A percentile compares a stretch with the other conserved stretches of the same genome.
Conservation (phyloP, 352 stramenopile genomes). For the Globisporangium perplexum region DNA sequence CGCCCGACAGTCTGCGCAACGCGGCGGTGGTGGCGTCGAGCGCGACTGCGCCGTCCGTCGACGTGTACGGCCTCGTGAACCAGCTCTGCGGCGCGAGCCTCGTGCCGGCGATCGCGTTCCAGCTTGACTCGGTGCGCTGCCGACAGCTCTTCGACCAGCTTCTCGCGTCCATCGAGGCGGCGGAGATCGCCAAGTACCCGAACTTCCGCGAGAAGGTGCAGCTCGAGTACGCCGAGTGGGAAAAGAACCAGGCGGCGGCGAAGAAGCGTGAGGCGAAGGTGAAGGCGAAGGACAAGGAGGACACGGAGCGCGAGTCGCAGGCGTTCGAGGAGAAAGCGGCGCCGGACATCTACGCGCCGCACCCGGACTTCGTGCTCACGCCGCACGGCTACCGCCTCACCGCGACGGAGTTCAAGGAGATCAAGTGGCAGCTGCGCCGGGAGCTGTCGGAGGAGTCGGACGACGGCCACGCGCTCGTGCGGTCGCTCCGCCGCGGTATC, state of each 20-base stretch:
- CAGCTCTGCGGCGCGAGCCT: constrained; percentile 54
- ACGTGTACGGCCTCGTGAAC: constrained; percentile 68
- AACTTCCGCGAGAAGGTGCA: constrained; percentile 93
- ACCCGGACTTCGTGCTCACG: constrained; percentile 97
- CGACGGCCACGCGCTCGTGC: constrained; percentile 74
- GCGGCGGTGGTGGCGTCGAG: constrained; percentile 51
- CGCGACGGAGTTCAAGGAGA: constrained; percentile 89
- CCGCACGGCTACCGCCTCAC: constrained; percentile 91
- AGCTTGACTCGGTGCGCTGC: constrained; percentile 85
- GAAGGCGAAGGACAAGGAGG: constrained; percentile 90
- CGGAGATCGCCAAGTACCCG: constrained; percentile 69
- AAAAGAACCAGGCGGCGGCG: constrained; percentile 83
- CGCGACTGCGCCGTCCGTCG: constrained; percentile 49
- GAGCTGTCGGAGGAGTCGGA: constrained; percentile 79
- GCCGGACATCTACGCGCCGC: constrained; percentile 94
- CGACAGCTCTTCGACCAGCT: constrained; percentile 84
- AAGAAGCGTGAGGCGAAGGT: constrained; percentile 94
- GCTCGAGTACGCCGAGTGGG: constrained; percentile 87
- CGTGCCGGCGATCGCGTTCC: constrained; percentile 83
- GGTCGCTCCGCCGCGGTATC: constrained; percentile 94
- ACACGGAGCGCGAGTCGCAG: constrained; percentile 73
- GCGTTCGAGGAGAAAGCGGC: constrained; percentile 78
- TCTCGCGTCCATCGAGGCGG: constrained; percentile 61
- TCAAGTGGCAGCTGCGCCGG: constrained; percentile 82
- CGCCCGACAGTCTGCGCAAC: constrained; percentile 52